Evolutionary conservation across 2,329 filamentous ascomycete species (phyloP).

Genomic region (Rhinocladiella similis): DNA sequence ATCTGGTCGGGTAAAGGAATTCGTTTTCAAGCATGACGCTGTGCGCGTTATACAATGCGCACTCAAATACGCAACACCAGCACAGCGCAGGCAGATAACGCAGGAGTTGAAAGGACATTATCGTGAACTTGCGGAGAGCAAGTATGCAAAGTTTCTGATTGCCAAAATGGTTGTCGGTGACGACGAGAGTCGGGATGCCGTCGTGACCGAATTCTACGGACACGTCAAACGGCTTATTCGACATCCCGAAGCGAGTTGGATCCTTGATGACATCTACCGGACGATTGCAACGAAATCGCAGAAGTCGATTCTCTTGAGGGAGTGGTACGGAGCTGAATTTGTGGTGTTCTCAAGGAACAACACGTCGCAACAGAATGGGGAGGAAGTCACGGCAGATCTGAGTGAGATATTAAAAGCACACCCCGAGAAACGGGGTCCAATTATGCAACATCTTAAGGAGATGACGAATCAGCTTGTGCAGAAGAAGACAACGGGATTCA

Average conservation of each 20-base stretch:
- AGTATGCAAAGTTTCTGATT: constrained; percentile 96
- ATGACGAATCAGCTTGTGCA: constrained; percentile 91
- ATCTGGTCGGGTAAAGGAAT: constrained; percentile 87
- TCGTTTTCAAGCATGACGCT: constrained; percentile 97
- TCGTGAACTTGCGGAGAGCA: constrained; percentile 82
- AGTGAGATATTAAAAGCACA: constrained; percentile 70
- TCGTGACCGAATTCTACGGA: constrained; percentile 93
- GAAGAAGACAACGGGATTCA: constrained; percentile 96
- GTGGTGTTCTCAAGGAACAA: constrained; percentile 69
- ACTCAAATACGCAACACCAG: constrained; percentile 86
- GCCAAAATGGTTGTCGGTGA: constrained; percentile 94
- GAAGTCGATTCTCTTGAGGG: constrained; percentile 78
- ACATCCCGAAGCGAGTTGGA: constrained; percentile 95
- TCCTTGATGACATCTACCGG: constrained; percentile 94
- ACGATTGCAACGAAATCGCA: constrained; percentile 82
- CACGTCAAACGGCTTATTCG: constrained; percentile 91
- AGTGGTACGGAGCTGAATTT: constrained; percentile 97
- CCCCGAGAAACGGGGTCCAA: constrained; percentile 81
- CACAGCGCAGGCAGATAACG: constrained; percentile 84
- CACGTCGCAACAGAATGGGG: constrained; percentile 26
- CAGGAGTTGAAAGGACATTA: constrained; percentile 83
- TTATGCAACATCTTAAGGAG: constrained; percentile 81
- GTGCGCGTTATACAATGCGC: constrained; percentile 96
- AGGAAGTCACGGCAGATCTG: constrained; percentile 60
- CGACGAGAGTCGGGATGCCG: constrained; percentile 83